A percentile compares a stretch with the other conserved stretches of the same genome.
Conservation (phyloP, 257 asterid species). For the Rhazya stricta region DNA sequence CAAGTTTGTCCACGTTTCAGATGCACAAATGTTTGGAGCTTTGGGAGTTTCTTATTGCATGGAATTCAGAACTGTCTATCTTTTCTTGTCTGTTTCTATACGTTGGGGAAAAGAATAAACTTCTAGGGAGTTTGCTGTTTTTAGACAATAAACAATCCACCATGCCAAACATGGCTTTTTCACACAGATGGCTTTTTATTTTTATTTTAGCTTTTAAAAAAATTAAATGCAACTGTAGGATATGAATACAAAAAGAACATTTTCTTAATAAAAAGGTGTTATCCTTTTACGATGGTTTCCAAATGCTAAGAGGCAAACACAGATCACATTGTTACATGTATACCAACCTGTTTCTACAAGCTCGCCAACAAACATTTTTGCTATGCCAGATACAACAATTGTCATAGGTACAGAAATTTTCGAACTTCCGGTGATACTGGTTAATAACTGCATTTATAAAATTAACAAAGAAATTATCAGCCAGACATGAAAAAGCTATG, state of each 20-base stretch:
- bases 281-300: not conserved
- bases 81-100: no score
- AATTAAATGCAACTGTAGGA: not conserved
- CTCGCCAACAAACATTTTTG: slow-evolving; percentile 92
- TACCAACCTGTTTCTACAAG: slow-evolving; percentile 42
- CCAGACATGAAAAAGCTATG: not conserved
- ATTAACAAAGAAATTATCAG: not conserved
- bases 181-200: not conserved
- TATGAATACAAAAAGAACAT: not conserved
- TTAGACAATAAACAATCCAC: not conserved
- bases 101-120: not conserved
- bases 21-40: not conserved
- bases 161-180: not conserved
- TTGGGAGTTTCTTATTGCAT: not conserved
- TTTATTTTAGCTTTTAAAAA: no score
- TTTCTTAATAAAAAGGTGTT: not conserved
- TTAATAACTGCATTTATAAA: slow-evolving; percentile 33
- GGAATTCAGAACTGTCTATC: not conserved
- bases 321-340: not conserved
- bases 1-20: slow-evolving; percentile 20
- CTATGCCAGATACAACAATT: slow-evolving; percentile 81
- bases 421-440: slow-evolving; percentile 73
- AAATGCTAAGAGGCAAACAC: not conserved
- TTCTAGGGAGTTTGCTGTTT: not conserved
- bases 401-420: slow-evolving; percentile 74